Base-by-base conservation (phyloP, 306 rosid genomes). In the Hippophae rhamnoides region DNA sequence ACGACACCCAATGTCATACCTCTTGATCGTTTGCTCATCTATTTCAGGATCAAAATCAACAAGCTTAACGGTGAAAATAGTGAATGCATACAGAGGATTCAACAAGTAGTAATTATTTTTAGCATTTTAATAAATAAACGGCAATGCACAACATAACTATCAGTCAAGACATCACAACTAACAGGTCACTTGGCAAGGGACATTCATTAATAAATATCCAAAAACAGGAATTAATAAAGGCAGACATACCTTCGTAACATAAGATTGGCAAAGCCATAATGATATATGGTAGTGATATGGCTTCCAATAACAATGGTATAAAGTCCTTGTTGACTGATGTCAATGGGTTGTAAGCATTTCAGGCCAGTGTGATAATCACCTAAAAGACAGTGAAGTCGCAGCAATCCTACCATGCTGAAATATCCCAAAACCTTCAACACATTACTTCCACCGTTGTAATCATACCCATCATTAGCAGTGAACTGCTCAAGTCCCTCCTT, bases 381-480 rank as follows among this genome's bases (percentile, higher is more conserved):
- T 65, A 93, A 75, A 14, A 93, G 86, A 71, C 99, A 93, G 72
- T 88, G 96, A 54, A 92, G 95, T 64, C 95, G 78, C 13, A 93
- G 86, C 78, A 93, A 77, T 6, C 97, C 99, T 62, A 93, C 95
- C 99, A 86, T 88, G 66, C 99, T 84, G 71, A 93, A 93, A 72
- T 93, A 93, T 40, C 97, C 99, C 79, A 93, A 68, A n/a, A 93
- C 97, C 89, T 93, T 93, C 81, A 93, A 68, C 18, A 93, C 99
- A 68, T 93, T 93, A 69, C 99, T 93, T 41, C 97, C 99, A 10
- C 97, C 94, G 47, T 62, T 76, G 60, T 93, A 86, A 71, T 85
- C 95, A 70, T 93, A 93, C 13, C 99, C 99, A 82, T 93, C 99
- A 7, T 83, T 86, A 3, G 84, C 70, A 9, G 99, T 88, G 57